These are phyloP conservation scores for Osmanthus fragrans DNA, from an alignment of 257 asterid species.

Conservation along the genomic window DNA sequence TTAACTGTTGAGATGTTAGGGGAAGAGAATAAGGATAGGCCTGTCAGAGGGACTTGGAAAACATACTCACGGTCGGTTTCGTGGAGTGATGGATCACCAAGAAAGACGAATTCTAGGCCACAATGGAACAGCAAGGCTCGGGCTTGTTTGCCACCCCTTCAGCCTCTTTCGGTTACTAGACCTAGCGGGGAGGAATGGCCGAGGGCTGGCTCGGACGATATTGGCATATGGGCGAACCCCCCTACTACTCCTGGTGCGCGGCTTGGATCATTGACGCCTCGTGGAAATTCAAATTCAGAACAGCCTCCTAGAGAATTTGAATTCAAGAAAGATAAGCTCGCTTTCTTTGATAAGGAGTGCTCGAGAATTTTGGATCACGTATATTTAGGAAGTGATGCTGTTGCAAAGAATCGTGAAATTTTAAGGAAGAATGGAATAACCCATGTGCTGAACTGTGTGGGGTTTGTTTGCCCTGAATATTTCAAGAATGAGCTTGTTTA, in stretches of 20 bases:
- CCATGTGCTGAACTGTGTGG: constrained; percentile 94
- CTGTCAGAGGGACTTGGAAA: constrained; percentile 48
- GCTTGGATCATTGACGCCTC: constrained; percentile 51
- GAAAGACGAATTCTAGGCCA: constrained; percentile 55
- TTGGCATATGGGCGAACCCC: constrained; percentile 81
- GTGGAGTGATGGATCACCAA: constrained; percentile 71
- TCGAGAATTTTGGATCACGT: constrained; percentile 75
- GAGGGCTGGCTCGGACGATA: constrained; percentile 84
- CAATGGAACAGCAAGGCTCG: constrained; percentile 89
- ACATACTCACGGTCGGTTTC: constrained; percentile 70
- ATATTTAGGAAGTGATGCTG: constrained; percentile 75
- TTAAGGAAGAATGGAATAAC: constrained; percentile 74
- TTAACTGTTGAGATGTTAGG: constrained; percentile 50
- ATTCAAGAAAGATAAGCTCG: constrained; percentile 67
- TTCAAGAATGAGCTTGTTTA: constrained; percentile 56
- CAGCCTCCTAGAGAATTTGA: constrained; percentile 34
- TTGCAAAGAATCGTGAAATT: constrained; percentile 75
- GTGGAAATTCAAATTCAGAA: constrained; percentile 41
- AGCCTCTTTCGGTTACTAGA: constrained; percentile 73
- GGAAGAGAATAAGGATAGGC: constrained; percentile 59
- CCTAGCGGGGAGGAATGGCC: constrained; percentile 87
- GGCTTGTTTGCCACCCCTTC: constrained; percentile 94
- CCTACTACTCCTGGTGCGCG: constrained; percentile 75
- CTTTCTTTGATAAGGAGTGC: constrained; percentile 87
- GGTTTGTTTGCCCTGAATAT: constrained; percentile 76